Percentiles rank a stretch among this genome's conserved stretches.
Evolutionary conservation across 352 stramenopile genomes (phyloP).

Genomic region (Phytophthora vignae): DNA sequence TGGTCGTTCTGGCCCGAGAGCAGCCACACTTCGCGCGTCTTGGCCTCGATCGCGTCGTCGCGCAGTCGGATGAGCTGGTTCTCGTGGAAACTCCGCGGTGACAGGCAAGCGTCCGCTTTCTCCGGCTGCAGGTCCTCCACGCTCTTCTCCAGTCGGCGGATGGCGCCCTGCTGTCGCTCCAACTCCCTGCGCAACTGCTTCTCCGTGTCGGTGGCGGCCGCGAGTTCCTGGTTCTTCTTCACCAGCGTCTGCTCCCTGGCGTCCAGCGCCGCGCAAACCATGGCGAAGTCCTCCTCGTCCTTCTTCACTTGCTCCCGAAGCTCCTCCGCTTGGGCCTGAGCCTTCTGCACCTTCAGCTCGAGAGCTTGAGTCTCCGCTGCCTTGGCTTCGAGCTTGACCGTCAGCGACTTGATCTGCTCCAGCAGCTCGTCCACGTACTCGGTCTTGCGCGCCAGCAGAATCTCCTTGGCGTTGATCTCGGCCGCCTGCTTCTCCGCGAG

Average conservation of each 20-base stretch:
- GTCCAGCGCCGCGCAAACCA: slow-evolving; percentile 63
- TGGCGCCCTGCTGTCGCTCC: slow-evolving; percentile 42
- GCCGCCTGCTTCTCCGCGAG: slow-evolving; percentile 64
- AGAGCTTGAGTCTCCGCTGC: slow-evolving; percentile 22
- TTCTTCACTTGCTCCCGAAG: slow-evolving; percentile 59
- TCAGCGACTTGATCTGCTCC: slow-evolving; percentile 49
- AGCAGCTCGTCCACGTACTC: slow-evolving; percentile 72
- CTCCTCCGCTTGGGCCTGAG: slow-evolving; percentile 40
- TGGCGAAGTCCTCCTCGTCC: slow-evolving; percentile 75
- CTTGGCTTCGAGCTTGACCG: slow-evolving; percentile 15
- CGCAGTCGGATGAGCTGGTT: slow-evolving; percentile 78
- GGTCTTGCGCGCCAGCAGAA: slow-evolving; percentile 63
- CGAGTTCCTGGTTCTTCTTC: slow-evolving; percentile 50
- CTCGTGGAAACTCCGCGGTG: slow-evolving; percentile 75
- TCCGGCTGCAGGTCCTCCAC: slow-evolving; percentile 50
- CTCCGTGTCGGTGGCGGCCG: slow-evolving; percentile 36
- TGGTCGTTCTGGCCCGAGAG: slow-evolving; percentile 73
- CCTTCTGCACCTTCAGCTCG: slow-evolving; percentile 28
- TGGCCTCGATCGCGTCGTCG: slow-evolving; percentile 76
- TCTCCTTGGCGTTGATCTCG: slow-evolving; percentile 75
- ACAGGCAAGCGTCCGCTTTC: slow-evolving; percentile 69
- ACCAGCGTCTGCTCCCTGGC: slow-evolving; percentile 55
- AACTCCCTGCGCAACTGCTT: slow-evolving; percentile 54
- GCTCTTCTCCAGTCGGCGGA: slow-evolving; percentile 59
- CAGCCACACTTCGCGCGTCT: slow-evolving; percentile 77